These are phyloP conservation scores for Hypseocharis bilobata DNA, from an alignment of 441 rosid species.

Conservation along the genomic window DNA sequence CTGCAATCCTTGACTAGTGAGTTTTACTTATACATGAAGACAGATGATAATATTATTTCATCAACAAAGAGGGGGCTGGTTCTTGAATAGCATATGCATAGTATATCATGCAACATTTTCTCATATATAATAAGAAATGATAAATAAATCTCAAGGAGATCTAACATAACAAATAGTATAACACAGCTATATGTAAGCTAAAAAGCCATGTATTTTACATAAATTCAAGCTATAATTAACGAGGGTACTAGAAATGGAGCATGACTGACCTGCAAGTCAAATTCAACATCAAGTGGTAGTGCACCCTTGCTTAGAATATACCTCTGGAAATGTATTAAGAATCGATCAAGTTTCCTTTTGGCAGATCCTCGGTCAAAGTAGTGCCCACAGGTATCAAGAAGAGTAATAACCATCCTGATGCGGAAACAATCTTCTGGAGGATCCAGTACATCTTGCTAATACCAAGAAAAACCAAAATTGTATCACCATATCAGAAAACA, in stretches of 20 bases:
- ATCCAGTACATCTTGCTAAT: constrained; percentile 77
- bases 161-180: too few relatives aligned
- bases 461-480: constrained; percentile 21
- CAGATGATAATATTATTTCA: too few relatives aligned
- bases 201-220: too few relatives aligned
- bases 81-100: too few relatives aligned
- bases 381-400: constrained; percentile 94
- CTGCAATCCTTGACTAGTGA: constrained; percentile 38
- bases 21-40: constrained; percentile 5
- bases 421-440: constrained; percentile 97
- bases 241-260: background rate
- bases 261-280: constrained; percentile 67
- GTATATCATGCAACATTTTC: too few relatives aligned
- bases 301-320: constrained; percentile 78
- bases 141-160: too few relatives aligned
- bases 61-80: too few relatives aligned
- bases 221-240: background rate
- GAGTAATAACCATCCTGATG: constrained; percentile 80
- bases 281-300: constrained; percentile 82
- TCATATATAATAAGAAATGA: too few relatives aligned
- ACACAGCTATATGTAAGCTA: background rate
- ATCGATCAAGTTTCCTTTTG: constrained; percentile 86
- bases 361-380: constrained; percentile 97
- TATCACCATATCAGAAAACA: background rate
- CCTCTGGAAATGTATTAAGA: constrained; percentile 84